Conservation (phyloP, 169 alveolate genomes). For the Plasmodium coatneyi region DNA sequence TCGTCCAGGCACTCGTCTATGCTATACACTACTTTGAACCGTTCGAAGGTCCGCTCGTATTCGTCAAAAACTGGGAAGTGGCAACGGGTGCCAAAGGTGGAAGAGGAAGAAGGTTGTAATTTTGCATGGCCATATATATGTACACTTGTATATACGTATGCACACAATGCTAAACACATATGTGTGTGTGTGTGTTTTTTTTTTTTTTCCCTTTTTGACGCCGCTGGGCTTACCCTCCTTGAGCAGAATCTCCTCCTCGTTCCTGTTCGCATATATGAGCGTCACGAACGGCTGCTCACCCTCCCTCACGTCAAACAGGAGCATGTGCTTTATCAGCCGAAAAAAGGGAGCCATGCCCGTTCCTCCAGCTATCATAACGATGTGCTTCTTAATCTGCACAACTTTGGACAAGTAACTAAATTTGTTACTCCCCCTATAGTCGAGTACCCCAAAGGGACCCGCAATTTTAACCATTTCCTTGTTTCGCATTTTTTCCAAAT, state of each 20-base stretch:
- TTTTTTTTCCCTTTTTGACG: not conserved
- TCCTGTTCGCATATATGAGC: conserved; percentile 67
- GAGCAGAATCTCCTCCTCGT: conserved; percentile 62
- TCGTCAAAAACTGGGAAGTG: conserved; percentile 59
- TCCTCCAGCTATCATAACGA: conserved; percentile 86
- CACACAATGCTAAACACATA: not conserved
- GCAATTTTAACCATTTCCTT: conserved; percentile 4
- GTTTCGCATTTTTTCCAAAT: conserved; percentile 1
- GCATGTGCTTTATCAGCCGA: conserved; percentile 75
- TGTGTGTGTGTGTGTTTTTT: not conserved
- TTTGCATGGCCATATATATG: not conserved
- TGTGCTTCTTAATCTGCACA: conserved; percentile 55
- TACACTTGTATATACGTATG: not conserved
- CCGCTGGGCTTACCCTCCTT: conserved; percentile 33
- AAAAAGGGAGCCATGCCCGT: conserved; percentile 87
- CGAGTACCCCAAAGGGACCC: conserved; percentile 71
- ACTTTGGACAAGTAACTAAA: conserved; percentile 26
- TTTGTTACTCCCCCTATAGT: conserved; percentile 60
- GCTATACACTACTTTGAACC: conserved; percentile 59
- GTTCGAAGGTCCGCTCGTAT: conserved; percentile 16
- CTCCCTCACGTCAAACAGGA: conserved; percentile 13
- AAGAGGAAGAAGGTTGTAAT: not conserved
- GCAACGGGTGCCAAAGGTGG: not conserved
- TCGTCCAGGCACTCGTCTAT: conserved; percentile 50
- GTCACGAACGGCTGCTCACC: conserved; percentile 20